A percentile compares a stretch with the other conserved stretches of the same genome.
Conservation (phyloP, 306 rosid species). For the Dryas octopetala region DNA sequence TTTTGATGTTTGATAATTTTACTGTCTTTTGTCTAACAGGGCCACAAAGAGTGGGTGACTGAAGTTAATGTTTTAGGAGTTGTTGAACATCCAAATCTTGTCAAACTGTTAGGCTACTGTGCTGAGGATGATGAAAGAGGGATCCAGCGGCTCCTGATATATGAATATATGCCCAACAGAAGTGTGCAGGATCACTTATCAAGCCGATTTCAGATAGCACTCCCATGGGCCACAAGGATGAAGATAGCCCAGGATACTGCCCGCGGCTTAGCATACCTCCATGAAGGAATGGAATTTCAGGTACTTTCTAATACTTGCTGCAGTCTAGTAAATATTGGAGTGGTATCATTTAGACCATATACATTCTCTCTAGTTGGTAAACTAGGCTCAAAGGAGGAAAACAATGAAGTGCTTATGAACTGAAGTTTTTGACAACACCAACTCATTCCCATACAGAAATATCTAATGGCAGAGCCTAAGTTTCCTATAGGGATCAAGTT, state of each 20-base stretch:
- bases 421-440: neutral
- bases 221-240: constrained; percentile 54
- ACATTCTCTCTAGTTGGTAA: neutral
- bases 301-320: constrained; percentile 23
- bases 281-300: constrained; percentile 77
- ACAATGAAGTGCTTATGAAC: neutral
- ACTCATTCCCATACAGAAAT: neutral
- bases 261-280: constrained; percentile 62
- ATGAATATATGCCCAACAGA: constrained; percentile 61
- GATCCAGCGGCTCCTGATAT: constrained; percentile 52
- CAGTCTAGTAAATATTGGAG: no score
- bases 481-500: neutral
- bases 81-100: constrained; percentile 55
- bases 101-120: constrained; percentile 54
- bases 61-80: constrained; percentile 62
- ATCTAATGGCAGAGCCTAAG: neutral
- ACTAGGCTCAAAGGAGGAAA: neutral
- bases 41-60: constrained; percentile 71
- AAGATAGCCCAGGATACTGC: constrained; percentile 66
- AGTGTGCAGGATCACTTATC: constrained; percentile 63
- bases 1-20: neutral
- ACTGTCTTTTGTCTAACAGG: constrained; percentile 31
- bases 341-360: neutral
- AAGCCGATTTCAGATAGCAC: constrained; percentile 42
- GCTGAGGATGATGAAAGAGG: constrained; percentile 71